Conservation (phyloP, 345 rosid species). For the Gossypioides kirkii region DNA sequence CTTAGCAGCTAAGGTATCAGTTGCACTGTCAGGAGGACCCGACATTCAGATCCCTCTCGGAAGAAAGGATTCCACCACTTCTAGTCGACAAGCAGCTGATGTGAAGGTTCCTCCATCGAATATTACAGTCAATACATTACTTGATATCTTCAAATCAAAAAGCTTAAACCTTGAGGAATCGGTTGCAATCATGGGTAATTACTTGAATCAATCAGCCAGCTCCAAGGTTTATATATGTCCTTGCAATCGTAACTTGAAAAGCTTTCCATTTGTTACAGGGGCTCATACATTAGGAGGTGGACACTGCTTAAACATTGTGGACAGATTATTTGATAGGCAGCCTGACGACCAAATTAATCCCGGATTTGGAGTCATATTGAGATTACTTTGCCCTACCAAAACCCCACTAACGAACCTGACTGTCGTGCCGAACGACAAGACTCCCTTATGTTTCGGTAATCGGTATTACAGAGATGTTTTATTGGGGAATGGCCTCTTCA, state of each 20-base stretch:
- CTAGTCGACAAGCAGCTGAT: conserved; percentile 23
- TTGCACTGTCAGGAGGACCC: conserved; percentile 34
- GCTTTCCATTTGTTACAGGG: background rate
- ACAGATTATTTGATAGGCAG: background rate
- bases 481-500: background rate
- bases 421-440: background rate
- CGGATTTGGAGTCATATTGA: background rate
- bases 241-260: background rate
- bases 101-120: conserved; percentile 22
- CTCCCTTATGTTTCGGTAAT: background rate
- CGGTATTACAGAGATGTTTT: background rate
- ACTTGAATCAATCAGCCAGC: background rate
- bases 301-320: background rate
- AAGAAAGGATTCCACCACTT: conserved; percentile 30
- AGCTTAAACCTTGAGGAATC: conserved; percentile 33
- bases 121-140: conserved; percentile 26
- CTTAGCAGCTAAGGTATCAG: conserved; percentile 33
- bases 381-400: background rate
- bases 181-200: conserved; percentile 29
- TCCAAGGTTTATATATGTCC: background rate
- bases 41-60: conserved; percentile 30
- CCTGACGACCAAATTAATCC: background rate
- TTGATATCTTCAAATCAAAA: conserved; percentile 21
- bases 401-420: background rate
- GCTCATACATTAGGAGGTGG: conserved; percentile 1